A percentile compares a stretch with the other conserved stretches of the same genome.
These are phyloP conservation scores for Ophiostoma sp. DNA, from an alignment of 2,329 filamentous ascomycete species.

Conservation along the genomic window DNA sequence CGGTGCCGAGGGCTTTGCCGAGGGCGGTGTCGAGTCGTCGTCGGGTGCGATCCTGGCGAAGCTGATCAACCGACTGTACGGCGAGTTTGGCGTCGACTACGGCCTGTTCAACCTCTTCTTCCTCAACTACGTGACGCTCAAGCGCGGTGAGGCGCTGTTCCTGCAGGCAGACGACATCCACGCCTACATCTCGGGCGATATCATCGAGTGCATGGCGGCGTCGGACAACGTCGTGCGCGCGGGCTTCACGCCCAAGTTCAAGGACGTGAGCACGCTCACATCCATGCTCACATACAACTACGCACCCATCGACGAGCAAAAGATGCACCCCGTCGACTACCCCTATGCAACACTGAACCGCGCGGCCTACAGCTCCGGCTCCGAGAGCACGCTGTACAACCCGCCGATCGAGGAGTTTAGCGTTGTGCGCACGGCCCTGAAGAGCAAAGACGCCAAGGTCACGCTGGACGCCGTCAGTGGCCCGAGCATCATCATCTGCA, in stretches of 20 bases:
- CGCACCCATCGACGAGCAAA: constrained; percentile 89
- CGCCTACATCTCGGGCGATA: constrained; percentile 87
- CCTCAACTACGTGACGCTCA: constrained; percentile 86
- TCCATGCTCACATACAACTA: constrained; percentile 93
- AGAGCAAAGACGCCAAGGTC: constrained; percentile 66
- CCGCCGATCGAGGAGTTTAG: constrained; percentile 96
- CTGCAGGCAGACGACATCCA: constrained; percentile 95
- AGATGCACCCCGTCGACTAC: constrained; percentile 81
- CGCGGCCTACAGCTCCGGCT: constrained; percentile 72
- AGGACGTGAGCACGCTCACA: constrained; percentile 84
- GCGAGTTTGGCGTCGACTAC: constrained; percentile 82
- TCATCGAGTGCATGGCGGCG: constrained; percentile 98
- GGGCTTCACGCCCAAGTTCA: constrained; percentile 97
- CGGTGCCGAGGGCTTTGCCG: constrained; percentile 61
- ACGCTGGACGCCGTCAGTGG: constrained; percentile 84
- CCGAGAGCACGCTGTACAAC: constrained; percentile 72
- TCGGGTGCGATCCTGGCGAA: constrained; percentile 65
- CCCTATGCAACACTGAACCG: constrained; percentile 78
- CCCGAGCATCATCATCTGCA: constrained; percentile 90
- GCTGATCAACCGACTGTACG: constrained; percentile 70
- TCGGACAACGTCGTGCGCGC: constrained; percentile 98
- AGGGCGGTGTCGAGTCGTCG: constrained; percentile 62
- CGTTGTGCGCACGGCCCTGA: constrained; percentile 75
- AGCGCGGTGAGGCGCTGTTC: constrained; percentile 91
- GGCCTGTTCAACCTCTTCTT: constrained; percentile 95